Evolutionary conservation across 176 grass and related monocot species (phyloP), one percentile per base, ranked within the genome.

Genomic region (Chloris gayana): DNA sequence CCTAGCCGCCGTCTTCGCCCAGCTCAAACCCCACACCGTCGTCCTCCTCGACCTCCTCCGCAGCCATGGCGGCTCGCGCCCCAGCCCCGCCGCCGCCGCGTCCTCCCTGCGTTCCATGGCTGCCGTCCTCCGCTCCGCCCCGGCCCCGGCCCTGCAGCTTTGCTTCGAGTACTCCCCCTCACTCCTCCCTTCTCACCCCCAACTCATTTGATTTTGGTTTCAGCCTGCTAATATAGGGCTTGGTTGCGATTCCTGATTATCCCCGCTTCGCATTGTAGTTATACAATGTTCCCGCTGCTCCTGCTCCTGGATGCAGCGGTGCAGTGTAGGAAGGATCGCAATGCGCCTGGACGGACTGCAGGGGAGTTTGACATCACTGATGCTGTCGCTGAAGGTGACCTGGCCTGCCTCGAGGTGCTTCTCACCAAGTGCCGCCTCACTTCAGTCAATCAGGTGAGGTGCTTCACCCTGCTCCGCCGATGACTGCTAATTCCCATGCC

Each of bases 21-120:
- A 87, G 81, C 92, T 98, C 62, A 98, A 98, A 77, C 84, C 88
- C 39, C 91, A 91, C 92, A 95, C 85, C 21, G 50, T 95, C 75
- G 32, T 86, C 14, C 88, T 98, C 77, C 89, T 98, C 77, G 92
- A 92, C 64, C 78, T 98, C 64, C 70, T 98, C 50, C 92, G 87
- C 79, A 87, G 79, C 90, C 87, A 80, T 75, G 64, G 64, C 14
- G 31, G 64, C 64, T 18, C 64, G 18, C 64, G 64, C 2, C 35
- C 64, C 64, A 83, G 69, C 41, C 54, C 50, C 38, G 32, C 58
- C 51, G 30, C 73, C 61, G 87, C 71, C 12, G 62, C 88, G 32
- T 83, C 90, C 75, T 93, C 85, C 81, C 81, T 95, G 41, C 72
- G 70, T 29, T 84, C 88, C 71, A 89, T 98, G 90, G 80, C 78